These are phyloP conservation scores for Hypocreales sp. DNA, from an alignment of 2,329 filamentous ascomycete species.

Conservation along the genomic window DNA sequence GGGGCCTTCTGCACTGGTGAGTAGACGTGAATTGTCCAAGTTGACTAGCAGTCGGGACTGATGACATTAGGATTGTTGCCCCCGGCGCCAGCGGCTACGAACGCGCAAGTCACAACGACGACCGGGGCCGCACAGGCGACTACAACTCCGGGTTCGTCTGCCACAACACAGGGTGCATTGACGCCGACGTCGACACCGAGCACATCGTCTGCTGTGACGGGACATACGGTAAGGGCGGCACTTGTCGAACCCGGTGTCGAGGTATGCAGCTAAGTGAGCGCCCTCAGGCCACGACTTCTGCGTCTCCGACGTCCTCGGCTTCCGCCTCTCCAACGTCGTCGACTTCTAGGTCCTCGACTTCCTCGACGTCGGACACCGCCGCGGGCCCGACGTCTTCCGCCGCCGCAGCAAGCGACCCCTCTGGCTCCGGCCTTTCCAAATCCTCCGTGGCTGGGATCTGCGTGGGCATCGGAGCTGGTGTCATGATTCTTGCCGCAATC, in stretches of 20 bases:
- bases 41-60: background rate
- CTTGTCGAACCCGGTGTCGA: no score
- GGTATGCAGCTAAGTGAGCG: no score
- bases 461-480: slow-evolving; percentile 26
- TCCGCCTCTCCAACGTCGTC: background rate
- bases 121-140: no score
- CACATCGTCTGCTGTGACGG: no score
- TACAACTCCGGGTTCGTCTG: no score
- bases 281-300: background rate
- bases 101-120: no score
- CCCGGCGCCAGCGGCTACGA: background rate
- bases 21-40: background rate
- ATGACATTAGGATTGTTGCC: background rate
- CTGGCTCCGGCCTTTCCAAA: slow-evolving; percentile 18
- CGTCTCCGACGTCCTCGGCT: background rate
- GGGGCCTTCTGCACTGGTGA: slow-evolving; percentile 9
- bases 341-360: background rate
- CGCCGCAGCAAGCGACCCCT: slow-evolving; percentile 1
- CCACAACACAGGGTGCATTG: no score
- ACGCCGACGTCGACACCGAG: no score
- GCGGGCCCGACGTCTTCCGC: slow-evolving; percentile 4
- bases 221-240: no score
- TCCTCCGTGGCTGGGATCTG: slow-evolving; percentile 34
- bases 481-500: slow-evolving; percentile 21
- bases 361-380: slow-evolving; percentile 1